Evolutionary conservation across 352 stramenopile genomes (phyloP).

Genomic region (Globisporangium rhizosaccharum): DNA sequence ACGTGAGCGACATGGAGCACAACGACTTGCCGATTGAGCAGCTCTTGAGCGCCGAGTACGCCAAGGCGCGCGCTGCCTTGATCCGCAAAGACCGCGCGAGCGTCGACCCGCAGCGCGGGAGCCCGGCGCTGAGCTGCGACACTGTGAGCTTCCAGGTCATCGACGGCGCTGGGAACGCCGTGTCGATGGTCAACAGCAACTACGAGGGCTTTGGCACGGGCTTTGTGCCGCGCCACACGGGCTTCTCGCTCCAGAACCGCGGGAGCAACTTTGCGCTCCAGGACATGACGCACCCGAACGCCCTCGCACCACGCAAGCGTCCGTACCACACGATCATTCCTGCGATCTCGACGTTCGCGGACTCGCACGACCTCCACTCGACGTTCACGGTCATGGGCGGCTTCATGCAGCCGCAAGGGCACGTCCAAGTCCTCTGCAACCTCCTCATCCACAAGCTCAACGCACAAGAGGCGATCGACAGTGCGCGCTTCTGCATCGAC

Average conservation of each 20-base stretch:
- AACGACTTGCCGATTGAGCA: slow-evolving; percentile 50
- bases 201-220: slow-evolving; percentile 96
- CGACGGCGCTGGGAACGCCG: slow-evolving; percentile 91
- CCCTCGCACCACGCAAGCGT: slow-evolving; percentile 85
- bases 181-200: slow-evolving; percentile 98
- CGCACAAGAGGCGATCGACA: slow-evolving; percentile 90
- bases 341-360: slow-evolving; percentile 85
- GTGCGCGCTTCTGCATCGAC: slow-evolving; percentile 92
- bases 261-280: slow-evolving; percentile 92
- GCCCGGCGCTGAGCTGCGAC: slow-evolving; percentile 67
- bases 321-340: slow-evolving; percentile 99
- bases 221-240: slow-evolving; percentile 90
- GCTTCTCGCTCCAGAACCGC: slow-evolving; percentile 97
- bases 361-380: slow-evolving; percentile 88
- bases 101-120: slow-evolving; percentile 53
- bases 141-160: slow-evolving; percentile 97
- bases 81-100: slow-evolving; percentile 37
- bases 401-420: slow-evolving; percentile 97
- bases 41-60: slow-evolving; percentile 80
- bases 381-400: slow-evolving; percentile 88
- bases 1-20: slow-evolving; percentile 76
- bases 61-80: slow-evolving; percentile 38
- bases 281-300: slow-evolving; percentile 88
- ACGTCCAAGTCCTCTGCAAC: slow-evolving; percentile 93
- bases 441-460: slow-evolving; percentile 81